A percentile compares a stretch with the other conserved stretches of the same genome.
Conservation (phyloP, 108 stramenopile species). For the Parietichytrium sp. region DNA sequence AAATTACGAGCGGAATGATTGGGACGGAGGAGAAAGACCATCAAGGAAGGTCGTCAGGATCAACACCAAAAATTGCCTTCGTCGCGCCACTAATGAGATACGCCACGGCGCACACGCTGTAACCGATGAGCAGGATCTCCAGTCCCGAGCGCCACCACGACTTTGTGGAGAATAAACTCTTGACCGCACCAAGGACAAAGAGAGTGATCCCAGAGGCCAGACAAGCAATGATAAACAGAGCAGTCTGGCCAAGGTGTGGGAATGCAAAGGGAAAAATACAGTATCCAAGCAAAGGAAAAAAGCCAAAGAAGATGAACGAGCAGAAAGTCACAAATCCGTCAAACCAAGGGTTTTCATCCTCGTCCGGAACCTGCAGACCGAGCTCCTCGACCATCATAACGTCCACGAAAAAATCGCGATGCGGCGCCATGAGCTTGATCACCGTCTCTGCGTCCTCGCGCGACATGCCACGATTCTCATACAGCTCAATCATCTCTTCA, state of each 20-base stretch:
- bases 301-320: slow-evolving; percentile 46
- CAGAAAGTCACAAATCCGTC: slow-evolving; percentile 48
- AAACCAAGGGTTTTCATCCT: slow-evolving; percentile 34
- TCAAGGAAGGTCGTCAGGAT: slow-evolving; percentile 26
- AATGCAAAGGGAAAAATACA: slow-evolving; percentile 38
- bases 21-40: too few species aligned
- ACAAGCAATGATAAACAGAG: slow-evolving; percentile 11
- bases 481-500: slow-evolving; percentile 87
- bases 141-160: slow-evolving; percentile 15
- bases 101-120: background rate
- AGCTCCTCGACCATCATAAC: slow-evolving; percentile 95
- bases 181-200: slow-evolving; percentile 43
- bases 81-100: background rate
- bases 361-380: slow-evolving; percentile 76
- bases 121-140: slow-evolving; percentile 45
- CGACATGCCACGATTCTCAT: slow-evolving; percentile 70
- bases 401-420: slow-evolving; percentile 94
- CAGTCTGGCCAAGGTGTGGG: background rate
- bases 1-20: too few species aligned
- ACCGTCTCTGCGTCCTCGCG: slow-evolving; percentile 75
- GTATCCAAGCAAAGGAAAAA: slow-evolving; percentile 36
- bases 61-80: slow-evolving; percentile 10
- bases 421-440: slow-evolving; percentile 80
- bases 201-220: slow-evolving; percentile 39
- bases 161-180: slow-evolving; percentile 11